These are phyloP conservation scores for Cryptococcus sp. DNA, from an alignment of 1,284 basidiomycete species.

Conservation along the genomic window DNA sequence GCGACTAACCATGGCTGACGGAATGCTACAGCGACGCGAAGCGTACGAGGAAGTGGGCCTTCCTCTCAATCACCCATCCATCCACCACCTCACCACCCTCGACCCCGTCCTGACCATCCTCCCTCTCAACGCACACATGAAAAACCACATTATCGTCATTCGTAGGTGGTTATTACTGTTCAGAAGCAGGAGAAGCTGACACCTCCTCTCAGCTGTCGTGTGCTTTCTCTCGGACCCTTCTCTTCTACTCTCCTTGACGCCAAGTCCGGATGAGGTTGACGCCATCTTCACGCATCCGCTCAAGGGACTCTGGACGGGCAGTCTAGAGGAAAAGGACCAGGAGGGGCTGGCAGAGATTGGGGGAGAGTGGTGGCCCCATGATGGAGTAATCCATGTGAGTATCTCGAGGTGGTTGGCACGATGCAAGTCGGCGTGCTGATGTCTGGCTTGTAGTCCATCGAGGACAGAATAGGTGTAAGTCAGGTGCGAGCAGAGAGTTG, in stretches of 20 bases:
- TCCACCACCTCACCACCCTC: slow-evolving; percentile 64
- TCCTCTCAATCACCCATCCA: slow-evolving; percentile 57
- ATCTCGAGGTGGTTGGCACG: slow-evolving; percentile 31
- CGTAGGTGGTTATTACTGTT: slow-evolving; percentile 26
- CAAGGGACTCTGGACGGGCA: slow-evolving; percentile 60
- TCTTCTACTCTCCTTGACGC: slow-evolving; percentile 57
- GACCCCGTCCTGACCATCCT: slow-evolving; percentile 73
- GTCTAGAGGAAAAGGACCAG: slow-evolving; percentile 44
- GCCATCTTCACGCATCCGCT: slow-evolving; percentile 75
- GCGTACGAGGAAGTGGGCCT: slow-evolving; percentile 76
- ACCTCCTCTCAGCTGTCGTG: slow-evolving; percentile 61
- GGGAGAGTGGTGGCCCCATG: slow-evolving; percentile 72
- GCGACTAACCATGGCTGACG: background rate
- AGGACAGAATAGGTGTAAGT: slow-evolving; percentile 39
- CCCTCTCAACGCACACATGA: slow-evolving; percentile 52
- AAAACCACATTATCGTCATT: slow-evolving; percentile 49
- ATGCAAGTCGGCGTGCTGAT: background rate
- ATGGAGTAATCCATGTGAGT: slow-evolving; percentile 61
- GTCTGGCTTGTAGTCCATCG: slow-evolving; percentile 28
- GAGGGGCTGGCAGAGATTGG: slow-evolving; percentile 59
- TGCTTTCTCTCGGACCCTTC: slow-evolving; percentile 61
- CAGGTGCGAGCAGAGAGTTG: background rate
- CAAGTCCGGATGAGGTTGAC: slow-evolving; percentile 67
- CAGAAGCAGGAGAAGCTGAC: background rate
- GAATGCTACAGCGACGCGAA: slow-evolving; percentile 62